Evolutionary conservation across 2,329 filamentous ascomycete genomes (phyloP).

Genomic region (Pyricularia grisea): DNA sequence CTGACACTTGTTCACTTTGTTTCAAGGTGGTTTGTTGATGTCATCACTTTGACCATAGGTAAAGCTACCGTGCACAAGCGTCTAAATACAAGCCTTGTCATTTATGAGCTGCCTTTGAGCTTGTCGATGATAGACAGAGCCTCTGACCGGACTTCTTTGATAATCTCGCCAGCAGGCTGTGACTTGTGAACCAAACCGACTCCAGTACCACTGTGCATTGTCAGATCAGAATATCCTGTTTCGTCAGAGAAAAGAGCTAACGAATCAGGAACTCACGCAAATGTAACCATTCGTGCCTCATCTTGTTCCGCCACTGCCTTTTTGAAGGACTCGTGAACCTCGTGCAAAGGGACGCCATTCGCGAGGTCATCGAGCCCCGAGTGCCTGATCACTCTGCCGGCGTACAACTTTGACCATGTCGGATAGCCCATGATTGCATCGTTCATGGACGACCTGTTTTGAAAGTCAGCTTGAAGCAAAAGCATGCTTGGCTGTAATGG

Average conservation of each 20-base stretch:
- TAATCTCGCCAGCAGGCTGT: constrained; percentile 32
- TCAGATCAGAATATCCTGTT: not conserved
- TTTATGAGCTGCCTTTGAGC: not conserved
- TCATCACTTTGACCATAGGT: too few species aligned
- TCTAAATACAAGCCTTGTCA: too few species aligned
- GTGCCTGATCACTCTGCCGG: constrained; percentile 26
- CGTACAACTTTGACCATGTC: constrained; percentile 28
- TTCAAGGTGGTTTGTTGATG: too few species aligned
- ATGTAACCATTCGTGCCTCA: constrained; percentile 26
- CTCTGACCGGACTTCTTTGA: constrained; percentile 28
- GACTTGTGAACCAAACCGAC: constrained; percentile 32
- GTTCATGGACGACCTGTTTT: constrained; percentile 29
- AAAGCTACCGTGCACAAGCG: too few species aligned
- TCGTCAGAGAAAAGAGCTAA: not conserved
- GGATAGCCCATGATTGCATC: constrained; percentile 33
- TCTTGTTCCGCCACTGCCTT: constrained; percentile 22
- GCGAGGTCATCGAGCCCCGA: constrained; percentile 28
- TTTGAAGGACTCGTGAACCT: constrained; percentile 28
- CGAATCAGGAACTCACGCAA: constrained; percentile 14
- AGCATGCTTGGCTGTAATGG: not conserved
- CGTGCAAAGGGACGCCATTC: constrained; percentile 27
- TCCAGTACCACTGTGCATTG: constrained; percentile 24
- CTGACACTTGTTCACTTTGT: too few species aligned
- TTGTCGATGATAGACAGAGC: constrained; percentile 12
- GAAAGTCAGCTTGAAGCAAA: not conserved